phyloP scores from a whole-genome alignment of 202 grass and related monocot genomes.

The Digitaria exilis region DNA sequence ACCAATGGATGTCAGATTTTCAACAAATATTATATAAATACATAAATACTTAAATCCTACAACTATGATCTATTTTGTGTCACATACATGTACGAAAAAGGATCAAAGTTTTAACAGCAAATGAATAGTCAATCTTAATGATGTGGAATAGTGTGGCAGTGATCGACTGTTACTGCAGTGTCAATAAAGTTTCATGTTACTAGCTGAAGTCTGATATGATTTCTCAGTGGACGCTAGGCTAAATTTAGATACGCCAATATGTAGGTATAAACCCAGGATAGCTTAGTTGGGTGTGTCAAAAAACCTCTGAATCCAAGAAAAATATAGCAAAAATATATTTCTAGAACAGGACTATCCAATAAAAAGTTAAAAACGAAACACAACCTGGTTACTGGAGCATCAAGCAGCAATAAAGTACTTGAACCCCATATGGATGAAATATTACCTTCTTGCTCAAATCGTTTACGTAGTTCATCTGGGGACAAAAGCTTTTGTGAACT shows the following conservation, averaged over 20 bases:
- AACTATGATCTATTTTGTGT: too few species aligned
- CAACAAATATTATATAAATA: neutral
- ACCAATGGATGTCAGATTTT: neutral
- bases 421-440: constrained; percentile 1
- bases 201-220: neutral
- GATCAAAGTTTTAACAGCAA: neutral
- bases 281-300: neutral
- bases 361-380: neutral
- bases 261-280: neutral
- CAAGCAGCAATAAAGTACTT: neutral
- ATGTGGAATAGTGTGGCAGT: neutral
- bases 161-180: neutral
- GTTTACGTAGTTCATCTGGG: constrained; percentile 74
- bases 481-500: constrained; percentile 79
- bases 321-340: neutral
- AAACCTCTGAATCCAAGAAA: neutral
- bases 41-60: neutral
- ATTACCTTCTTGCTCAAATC: constrained; percentile 83
- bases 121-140: neutral
- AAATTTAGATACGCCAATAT: neutral
- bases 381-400: neutral
- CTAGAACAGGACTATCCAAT: neutral
- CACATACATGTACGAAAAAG: neutral
- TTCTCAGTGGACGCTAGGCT: neutral
- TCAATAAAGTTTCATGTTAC: neutral